Evolutionary conservation across 176 grass and related monocot genomes (phyloP), one percentile per base, ranked within the genome.

Genomic region (Carex pumila): DNA sequence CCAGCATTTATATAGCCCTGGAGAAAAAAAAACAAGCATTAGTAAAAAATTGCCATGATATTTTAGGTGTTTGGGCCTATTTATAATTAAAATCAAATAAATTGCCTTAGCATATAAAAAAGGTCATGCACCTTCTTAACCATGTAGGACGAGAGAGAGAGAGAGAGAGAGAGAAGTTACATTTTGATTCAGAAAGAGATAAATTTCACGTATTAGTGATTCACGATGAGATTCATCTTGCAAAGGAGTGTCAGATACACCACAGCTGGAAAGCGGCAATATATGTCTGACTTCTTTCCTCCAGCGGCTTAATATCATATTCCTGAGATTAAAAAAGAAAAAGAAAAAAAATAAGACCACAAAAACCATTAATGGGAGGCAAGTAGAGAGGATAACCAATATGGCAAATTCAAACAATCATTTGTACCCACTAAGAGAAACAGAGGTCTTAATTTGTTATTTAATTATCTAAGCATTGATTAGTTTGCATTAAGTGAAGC

Each of bases 1-100:
- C 96, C 96, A 81, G 96, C 62, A 95, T 99, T 99, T 93, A 99
- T 99, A 80, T 92, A 94, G 81, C 96, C 93, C 96, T 99, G 79
- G 7, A 56, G 32, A 56, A 45, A 54, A 78, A 84, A 82, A 75
- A 71, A 77, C 10, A 81, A 81, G 41, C 7, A 55, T 21, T 53
- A 37, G 39, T 50, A 56, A 5, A 76, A 83, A 2, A 36, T 76
- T 19, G 17, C 41, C 45, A 70, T 4, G 3, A 79, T 37, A n/a
- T 63, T 63, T 81, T 81, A 41, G 34, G 4, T 25, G 64, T 45
- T 64, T 63, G 10, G 8, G 36, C 12, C 32, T 13, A 22, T 55
- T 55, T 78, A 78, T 55, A 57, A 56, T 31, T 56, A 78, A 78
- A 39, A 71, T 71, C 37, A 45, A 34, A 55, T 77, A 31, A 14